Percentiles rank a stretch among this genome's conserved stretches.
Conservation (phyloP, 441 rosid genomes). For the Melastoma candidum region DNA sequence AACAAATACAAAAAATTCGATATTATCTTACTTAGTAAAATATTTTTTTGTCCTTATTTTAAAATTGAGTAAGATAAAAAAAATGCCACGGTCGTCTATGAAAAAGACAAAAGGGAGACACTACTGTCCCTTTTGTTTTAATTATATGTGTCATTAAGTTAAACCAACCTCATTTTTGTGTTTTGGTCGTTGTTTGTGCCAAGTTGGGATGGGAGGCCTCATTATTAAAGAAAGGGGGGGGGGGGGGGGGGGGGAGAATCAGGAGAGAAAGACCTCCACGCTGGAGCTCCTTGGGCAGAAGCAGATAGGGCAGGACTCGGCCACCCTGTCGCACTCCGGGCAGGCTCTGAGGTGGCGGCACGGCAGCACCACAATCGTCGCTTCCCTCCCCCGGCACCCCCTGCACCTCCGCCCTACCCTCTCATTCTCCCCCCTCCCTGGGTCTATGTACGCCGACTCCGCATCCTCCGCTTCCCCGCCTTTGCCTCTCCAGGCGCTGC, state of each 20-base stretch:
- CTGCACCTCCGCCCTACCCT: conserved; percentile 46
- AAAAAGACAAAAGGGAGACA: too few species aligned
- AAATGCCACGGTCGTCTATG: too few species aligned
- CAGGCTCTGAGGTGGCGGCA: conserved; percentile 84
- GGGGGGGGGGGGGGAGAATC: neutral
- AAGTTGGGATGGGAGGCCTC: too few species aligned
- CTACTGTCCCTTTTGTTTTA: too few species aligned
- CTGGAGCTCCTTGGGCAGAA: conserved; percentile 44
- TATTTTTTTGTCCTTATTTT: too few species aligned
- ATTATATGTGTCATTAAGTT: too few species aligned
- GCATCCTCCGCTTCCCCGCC: conserved; percentile 43
- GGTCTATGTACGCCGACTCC: conserved; percentile 77
- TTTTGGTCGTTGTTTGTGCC: too few species aligned
- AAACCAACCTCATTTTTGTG: too few species aligned
- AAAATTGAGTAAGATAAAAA: too few species aligned
- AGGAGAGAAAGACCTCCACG: conserved; percentile 57
- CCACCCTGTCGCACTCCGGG: conserved; percentile 60
- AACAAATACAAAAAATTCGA: too few species aligned
- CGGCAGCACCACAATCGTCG: conserved; percentile 73
- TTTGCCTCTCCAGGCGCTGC: neutral
- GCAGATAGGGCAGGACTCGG: conserved; percentile 73
- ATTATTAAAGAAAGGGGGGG: too few species aligned
- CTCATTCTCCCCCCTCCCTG: conserved; percentile 29
- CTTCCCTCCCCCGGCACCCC: conserved; percentile 41
- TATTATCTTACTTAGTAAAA: too few species aligned